These are phyloP conservation scores for Erigeron canadensis DNA, from an alignment of 129 eudicot genomes.

Conservation along the genomic window DNA sequence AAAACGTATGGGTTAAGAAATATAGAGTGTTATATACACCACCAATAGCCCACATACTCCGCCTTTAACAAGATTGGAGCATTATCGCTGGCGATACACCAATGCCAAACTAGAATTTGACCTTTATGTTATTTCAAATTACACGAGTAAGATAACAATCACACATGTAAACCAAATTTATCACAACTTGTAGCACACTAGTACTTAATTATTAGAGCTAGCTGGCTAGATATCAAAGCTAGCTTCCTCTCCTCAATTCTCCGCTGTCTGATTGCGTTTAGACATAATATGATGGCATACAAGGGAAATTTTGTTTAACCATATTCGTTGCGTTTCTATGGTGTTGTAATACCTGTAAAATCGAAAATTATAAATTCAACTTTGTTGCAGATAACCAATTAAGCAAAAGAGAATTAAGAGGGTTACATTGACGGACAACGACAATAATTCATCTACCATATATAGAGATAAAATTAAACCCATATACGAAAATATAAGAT, in stretches of 20 bases:
- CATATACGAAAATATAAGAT: too few species aligned
- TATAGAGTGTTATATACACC: too few species aligned
- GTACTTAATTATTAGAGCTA: background rate
- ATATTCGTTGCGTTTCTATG: background rate
- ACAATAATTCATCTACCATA: background rate
- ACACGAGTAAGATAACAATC: background rate
- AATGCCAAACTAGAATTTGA: background rate
- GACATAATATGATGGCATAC: background rate
- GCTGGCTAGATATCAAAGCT: background rate
- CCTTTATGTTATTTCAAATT: background rate
- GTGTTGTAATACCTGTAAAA: slow-evolving; percentile 26
- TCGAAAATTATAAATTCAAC: background rate
- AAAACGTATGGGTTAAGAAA: too few species aligned
- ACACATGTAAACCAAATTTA: background rate
- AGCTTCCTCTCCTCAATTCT: background rate
- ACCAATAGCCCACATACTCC: too few species aligned
- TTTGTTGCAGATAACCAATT: background rate
- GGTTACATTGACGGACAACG: background rate
- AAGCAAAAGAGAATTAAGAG: background rate
- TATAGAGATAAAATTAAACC: too few species aligned
- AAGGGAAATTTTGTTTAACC: background rate
- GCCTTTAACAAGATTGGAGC: too few species aligned
- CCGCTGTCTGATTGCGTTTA: background rate
- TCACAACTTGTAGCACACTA: background rate
- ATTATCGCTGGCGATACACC: too few species aligned